Percentiles rank a stretch among this genome's conserved stretches.
Conservation (phyloP, 306 rosid genomes). For the Cicer judaicum region DNA sequence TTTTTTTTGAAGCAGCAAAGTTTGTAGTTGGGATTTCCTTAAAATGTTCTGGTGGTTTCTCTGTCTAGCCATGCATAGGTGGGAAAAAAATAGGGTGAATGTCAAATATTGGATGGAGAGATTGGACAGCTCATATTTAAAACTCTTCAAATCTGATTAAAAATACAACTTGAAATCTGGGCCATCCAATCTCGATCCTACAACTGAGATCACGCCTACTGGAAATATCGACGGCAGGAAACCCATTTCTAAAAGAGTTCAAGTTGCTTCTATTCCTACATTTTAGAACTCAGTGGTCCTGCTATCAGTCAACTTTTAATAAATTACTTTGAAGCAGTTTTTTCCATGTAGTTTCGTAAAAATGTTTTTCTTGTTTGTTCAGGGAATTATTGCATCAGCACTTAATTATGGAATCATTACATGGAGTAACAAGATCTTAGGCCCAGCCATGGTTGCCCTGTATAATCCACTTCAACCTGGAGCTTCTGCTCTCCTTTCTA, state of each 20-base stretch:
- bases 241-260: constrained; percentile 9
- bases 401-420: constrained; percentile 91
- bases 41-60: background rate
- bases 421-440: constrained; percentile 94
- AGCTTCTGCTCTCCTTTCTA: constrained; percentile 78
- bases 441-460: constrained; percentile 95
- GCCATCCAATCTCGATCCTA: background rate
- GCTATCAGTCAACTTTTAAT: background rate
- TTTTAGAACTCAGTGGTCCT: constrained; percentile 29
- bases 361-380: constrained; percentile 40
- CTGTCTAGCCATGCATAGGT: background rate
- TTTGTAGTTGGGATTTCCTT: background rate
- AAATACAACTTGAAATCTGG: background rate
- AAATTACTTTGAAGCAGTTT: constrained; percentile 24
- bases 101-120: background rate
- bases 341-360: constrained; percentile 22
- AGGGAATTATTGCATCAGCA: constrained; percentile 94
- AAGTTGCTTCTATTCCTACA: constrained; percentile 22
- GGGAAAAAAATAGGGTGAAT: background rate
- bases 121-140: constrained; percentile 19
- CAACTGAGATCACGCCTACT: background rate
- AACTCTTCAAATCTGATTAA: background rate
- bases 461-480: constrained; percentile 98
- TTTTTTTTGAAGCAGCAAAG: no score
- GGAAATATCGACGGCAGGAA: background rate